Percentiles rank a stretch among this genome's conserved stretches.
Evolutionary conservation across 257 asterid genomes (phyloP).

Genomic region (Oldenlandia corymbosa): DNA sequence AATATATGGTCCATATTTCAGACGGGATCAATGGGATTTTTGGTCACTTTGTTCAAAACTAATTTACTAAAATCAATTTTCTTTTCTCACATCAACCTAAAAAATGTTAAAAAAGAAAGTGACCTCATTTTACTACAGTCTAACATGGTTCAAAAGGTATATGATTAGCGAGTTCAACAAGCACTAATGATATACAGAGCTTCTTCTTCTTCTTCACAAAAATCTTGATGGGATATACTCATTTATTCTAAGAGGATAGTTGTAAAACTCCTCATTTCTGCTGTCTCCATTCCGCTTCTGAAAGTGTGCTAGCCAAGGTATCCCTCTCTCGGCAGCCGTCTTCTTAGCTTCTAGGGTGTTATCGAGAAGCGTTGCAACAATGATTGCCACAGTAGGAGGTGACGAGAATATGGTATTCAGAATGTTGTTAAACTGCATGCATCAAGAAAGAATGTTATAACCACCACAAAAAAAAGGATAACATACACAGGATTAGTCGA

Average conservation of each 20-base stretch:
- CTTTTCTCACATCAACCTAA: not conserved
- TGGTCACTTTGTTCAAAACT: not conserved
- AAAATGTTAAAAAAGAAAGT: not conserved
- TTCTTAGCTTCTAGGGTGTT: conserved; percentile 72
- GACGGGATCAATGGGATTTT: not conserved
- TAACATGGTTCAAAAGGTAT: not conserved
- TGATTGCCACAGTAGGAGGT: conserved; percentile 74
- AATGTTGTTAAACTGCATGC: conserved; percentile 77
- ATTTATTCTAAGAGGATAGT: conserved; percentile 63
- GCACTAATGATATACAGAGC: conserved; percentile 27
- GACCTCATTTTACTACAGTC: not conserved
- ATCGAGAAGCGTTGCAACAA: conserved; percentile 62
- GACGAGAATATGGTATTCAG: conserved; percentile 83
- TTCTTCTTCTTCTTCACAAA: conserved; percentile 26
- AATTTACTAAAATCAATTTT: not conserved
- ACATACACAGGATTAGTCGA: not conserved
- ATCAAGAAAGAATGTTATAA: not conserved
- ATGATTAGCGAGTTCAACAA: not conserved
- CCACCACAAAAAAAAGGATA: too few relatives aligned
- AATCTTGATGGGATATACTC: conserved; percentile 78
- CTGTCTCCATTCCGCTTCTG: conserved; percentile 72
- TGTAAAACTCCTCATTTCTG: conserved; percentile 86
- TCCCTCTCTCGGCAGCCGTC: conserved; percentile 59
- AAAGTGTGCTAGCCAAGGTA: conserved; percentile 81
- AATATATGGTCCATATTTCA: conserved; percentile 5